Percentiles rank a stretch among this genome's conserved stretches.
phyloP scores from a whole-genome alignment of 2,329 filamentous ascomycete species.

The Gnomoniopsis sp. region DNA sequence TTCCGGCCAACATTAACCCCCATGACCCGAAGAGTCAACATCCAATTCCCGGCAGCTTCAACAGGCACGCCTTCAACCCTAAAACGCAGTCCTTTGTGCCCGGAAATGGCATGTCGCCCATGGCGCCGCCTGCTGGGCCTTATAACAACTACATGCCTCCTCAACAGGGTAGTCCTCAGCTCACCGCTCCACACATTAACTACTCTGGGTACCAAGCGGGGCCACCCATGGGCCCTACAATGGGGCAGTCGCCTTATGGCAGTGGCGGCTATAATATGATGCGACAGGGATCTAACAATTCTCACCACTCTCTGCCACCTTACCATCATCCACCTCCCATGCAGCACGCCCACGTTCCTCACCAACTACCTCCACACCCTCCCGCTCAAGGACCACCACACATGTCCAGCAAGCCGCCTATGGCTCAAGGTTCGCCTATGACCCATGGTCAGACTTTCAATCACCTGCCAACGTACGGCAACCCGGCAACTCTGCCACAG shows the following conservation, averaged over 20 bases:
- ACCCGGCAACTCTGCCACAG: constrained; percentile 57
- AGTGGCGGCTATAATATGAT: constrained; percentile 51
- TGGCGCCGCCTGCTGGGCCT: constrained; percentile 44
- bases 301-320: constrained; percentile 45
- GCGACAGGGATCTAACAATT: constrained; percentile 52
- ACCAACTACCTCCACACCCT: constrained; percentile 30
- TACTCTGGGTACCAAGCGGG: constrained; percentile 47
- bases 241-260: constrained; percentile 39
- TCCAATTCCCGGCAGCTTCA: constrained; percentile 76
- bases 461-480: constrained; percentile 56
- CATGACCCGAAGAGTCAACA: constrained; percentile 74
- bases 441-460: constrained; percentile 41
- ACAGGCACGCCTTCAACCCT: constrained; percentile 82
- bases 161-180: constrained; percentile 51
- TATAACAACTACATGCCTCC: constrained; percentile 48
- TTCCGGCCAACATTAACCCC: constrained; percentile 67
- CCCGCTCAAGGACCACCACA: constrained; percentile 32
- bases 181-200: constrained; percentile 47
- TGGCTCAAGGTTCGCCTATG: constrained; percentile 36
- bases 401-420: constrained; percentile 44
- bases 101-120: constrained; percentile 46
- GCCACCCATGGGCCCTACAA: constrained; percentile 33
- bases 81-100: constrained; percentile 92
- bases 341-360: constrained; percentile 36
- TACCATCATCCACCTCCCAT: constrained; percentile 40